Conservation (phyloP, 2,329 filamentous ascomycete species). For the Calonectria naviculata region DNA sequence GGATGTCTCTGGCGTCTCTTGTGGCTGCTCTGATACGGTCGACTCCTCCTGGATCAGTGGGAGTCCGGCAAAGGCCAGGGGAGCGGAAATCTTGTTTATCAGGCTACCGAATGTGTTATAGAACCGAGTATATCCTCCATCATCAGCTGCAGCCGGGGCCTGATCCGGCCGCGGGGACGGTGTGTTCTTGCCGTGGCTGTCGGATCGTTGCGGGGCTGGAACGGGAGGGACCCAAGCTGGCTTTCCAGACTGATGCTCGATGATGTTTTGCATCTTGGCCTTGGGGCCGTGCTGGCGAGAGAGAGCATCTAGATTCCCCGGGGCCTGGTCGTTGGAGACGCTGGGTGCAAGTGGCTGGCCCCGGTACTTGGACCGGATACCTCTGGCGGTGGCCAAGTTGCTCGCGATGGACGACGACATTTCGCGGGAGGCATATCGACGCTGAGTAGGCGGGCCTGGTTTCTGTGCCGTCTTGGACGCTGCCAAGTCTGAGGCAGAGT, state of each 20-base stretch:
- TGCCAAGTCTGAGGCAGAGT: slow-evolving; percentile 29
- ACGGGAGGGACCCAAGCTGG: slow-evolving; percentile 64
- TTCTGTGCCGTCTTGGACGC: slow-evolving; percentile 42
- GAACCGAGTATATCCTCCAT: slow-evolving; percentile 89
- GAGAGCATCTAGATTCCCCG: slow-evolving; percentile 73
- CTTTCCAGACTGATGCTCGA: slow-evolving; percentile 63
- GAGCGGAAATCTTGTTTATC: slow-evolving; percentile 89
- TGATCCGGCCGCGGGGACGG: slow-evolving; percentile 41
- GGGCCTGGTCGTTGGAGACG: slow-evolving; percentile 78
- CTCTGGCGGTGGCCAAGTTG: slow-evolving; percentile 86
- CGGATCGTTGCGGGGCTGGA: slow-evolving; percentile 35
- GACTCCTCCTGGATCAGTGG: slow-evolving; percentile 74
- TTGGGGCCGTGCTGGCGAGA: slow-evolving; percentile 62
- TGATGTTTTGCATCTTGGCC: slow-evolving; percentile 66
- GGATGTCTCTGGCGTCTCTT: slow-evolving; percentile 51
- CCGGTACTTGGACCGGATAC: slow-evolving; percentile 75
- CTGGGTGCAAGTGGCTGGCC: slow-evolving; percentile 78
- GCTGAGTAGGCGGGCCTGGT: slow-evolving; percentile 52
- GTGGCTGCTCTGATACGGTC: slow-evolving; percentile 40
- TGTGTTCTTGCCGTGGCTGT: slow-evolving; percentile 36
- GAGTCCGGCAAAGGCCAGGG: slow-evolving; percentile 91
- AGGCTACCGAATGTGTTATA: slow-evolving; percentile 92
- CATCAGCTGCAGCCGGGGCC: slow-evolving; percentile 49
- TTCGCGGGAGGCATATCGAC: slow-evolving; percentile 71
- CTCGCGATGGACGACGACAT: slow-evolving; percentile 86